Evolutionary conservation across 306 rosid species (phyloP), one percentile per base, ranked within the genome.

Genomic region (Quercus cerris): DNA sequence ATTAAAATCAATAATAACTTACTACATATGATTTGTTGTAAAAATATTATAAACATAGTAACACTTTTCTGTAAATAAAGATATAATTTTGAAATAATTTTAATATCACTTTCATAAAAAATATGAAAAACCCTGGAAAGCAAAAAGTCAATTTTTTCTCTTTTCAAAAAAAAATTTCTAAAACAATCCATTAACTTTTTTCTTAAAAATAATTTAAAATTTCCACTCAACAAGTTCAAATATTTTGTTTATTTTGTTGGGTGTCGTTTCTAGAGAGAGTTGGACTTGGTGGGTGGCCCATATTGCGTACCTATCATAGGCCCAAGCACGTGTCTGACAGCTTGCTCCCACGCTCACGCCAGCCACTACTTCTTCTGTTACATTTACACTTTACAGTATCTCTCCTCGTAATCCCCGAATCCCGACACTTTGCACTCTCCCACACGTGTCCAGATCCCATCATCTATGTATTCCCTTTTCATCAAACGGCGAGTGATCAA

Each of bases 301-400:
- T 19, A 41, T 4, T 61, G 78, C 78, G 81, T 55, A 75, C 79
- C 78, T 31, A 52, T 56, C 31, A 25, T 73, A 79, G 82, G 81
- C 87, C 92, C 90, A 87, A 86, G 84, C 97, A 93, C 93, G 86
- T 91, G 89, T 87, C 78, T 85, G 89, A 88, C 93, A 93, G 86
- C 92, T 88, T 70, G 59, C 80, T 51, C 81, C 59, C 78, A 51
- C 75, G 80, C 84, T 7, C 73, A 76, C 78, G 82, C 87, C 81
- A 81, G 71, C 83, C 79, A 81, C 72, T 49, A 1, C 64, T 74
- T 12, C 64, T 68, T 75, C 75, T 69, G 76, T 84, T 76, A 59
- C 83, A 74, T 18, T 77, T 51, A 55, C 76, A 57, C 80, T 62
- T 28, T 28, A 58, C 71, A 69, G 56, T 72, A 64, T 86, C 84